Evolutionary conservation across 805 yeast species (phyloP), one percentile per base, ranked within the genome.

Genomic region (Spathaspora hagerdaliae): DNA sequence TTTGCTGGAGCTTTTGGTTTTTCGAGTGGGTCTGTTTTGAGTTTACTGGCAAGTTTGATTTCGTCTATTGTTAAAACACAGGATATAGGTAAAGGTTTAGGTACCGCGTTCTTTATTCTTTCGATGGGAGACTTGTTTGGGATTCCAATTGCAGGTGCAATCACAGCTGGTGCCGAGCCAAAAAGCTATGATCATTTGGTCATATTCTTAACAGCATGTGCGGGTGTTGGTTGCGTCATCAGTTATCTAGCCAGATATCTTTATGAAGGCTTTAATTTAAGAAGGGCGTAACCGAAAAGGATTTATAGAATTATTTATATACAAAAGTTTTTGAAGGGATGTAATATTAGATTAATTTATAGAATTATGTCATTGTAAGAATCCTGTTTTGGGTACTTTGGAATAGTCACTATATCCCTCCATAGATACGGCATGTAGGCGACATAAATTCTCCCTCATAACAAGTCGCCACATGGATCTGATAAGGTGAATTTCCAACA

Each of bases 381-480:
- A 41, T 10, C 29, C 36, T 10, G 29, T 39, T 19, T 34, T 26
- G n/a, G 27, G 15, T 12, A 13, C 10, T 3, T 27, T 29, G 26
- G 41, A 39, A 39, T 54, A 54, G 43, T 64, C 67, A 11, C 68
- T 59, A 3, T 54, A 47, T 3, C 67, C 73, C 40, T 62, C 64
- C 11, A 68, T 41, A 5, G 58, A 44, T 1, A 68, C 64, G 2
- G 61, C 64, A 26, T 65, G 67, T 15, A 68, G 48, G 31, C 64
- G 50, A 1, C 55, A 45, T 26, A 47, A 47, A 24, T 54, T 49
- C 1, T 62, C 65, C 14, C 63, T 51, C 50, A 57, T 51, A 15
- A 56, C 42, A 31, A 67, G 41, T 19, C 65, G 59, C 80, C 80
- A 78, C 46, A 73, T 68, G 1, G 79, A 70, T 47, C 63, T 66